Evolutionary conservation across 495 filamentous ascomycete species (phyloP), one percentile per base, ranked within the genome.

Genomic region (Hyaloscypha variabilis): DNA sequence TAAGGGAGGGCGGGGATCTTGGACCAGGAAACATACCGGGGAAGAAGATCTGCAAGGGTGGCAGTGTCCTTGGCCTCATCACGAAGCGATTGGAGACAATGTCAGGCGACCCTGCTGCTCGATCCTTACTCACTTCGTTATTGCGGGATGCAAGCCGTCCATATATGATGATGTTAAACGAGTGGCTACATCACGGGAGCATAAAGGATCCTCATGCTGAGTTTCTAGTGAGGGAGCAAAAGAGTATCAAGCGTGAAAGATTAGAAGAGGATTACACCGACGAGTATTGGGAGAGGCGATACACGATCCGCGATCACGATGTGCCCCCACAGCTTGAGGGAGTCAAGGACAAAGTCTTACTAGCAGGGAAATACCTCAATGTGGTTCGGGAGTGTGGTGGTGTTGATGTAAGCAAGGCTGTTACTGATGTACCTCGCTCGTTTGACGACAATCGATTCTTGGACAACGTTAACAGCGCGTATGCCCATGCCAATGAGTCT

Each of bases 221-320:
- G 74, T 99, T 99, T 72, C 78, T 99, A 42, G 88, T 99, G 67
- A 96, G 93, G 68, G 95, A 99, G 75, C 93, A 97, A 73, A 94
- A 94, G 76, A 95, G 92, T 71, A 98, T 99, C 70, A 89, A 89
- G 60, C 85, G 95, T 23, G 96, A 97, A 71, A 85, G 90, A 70
- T 78, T 99, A 13, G 93, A 97, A 73, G 88, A 97, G 71, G 95
- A 99, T 76, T 99, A 97, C 70, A 98, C 94, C 0, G 95, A 99
- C 72, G 95, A 98, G 69, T 99, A 99, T 75, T 99, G 95, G 95
- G 95, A 98, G 72, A 93, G 97, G 75, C 84, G 95, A 62, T 99
- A 99, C 70, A 97, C 93, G 14, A 92, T 98, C 65, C 87, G 95
- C 50, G 91, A 96, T 51, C 84, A 91, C 52, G 93, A 95, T 62